Evolutionary conservation across 768 basidiomycete genomes (phyloP).

Genomic region (Rhodotorula kratochvilovae): DNA sequence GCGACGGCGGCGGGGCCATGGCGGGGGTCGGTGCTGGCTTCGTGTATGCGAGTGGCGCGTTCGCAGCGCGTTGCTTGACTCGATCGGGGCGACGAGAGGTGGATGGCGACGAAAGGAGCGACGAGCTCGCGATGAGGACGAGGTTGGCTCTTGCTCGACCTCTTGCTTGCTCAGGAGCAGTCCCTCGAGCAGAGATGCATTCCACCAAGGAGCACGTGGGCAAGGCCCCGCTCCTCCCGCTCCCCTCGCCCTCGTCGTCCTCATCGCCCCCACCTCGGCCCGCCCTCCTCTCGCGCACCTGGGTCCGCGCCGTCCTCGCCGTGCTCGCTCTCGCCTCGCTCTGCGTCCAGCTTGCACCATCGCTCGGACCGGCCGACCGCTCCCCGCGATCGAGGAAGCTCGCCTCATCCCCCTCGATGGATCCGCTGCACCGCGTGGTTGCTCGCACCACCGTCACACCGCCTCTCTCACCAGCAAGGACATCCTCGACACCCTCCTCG

Average conservation of each 20-base stretch:
- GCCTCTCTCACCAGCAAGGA: background rate
- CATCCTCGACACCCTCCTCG: background rate
- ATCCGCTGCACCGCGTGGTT: background rate
- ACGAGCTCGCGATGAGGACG: too few species aligned
- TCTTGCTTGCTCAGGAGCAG: too few species aligned
- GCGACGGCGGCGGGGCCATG: conserved; percentile 6
- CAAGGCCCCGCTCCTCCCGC: background rate
- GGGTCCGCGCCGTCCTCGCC: background rate
- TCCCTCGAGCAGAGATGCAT: too few species aligned
- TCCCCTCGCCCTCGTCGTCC: background rate
- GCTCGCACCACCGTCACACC: background rate
- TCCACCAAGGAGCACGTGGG: background rate
- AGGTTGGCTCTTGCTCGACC: too few species aligned
- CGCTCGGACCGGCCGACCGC: background rate
- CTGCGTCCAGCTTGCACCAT: background rate
- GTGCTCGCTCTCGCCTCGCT: background rate
- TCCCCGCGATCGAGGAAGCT: background rate
- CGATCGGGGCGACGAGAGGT: too few species aligned
- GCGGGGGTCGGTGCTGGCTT: background rate
- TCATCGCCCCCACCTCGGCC: background rate
- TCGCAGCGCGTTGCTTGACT: too few species aligned
- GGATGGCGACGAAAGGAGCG: too few species aligned
- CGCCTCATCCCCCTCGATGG: background rate
- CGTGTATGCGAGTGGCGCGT: too few species aligned
- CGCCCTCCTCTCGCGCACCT: background rate